Evolutionary conservation across 2,329 filamentous ascomycete genomes (phyloP).

Genomic region (Pseudogymnoascus sp.): DNA sequence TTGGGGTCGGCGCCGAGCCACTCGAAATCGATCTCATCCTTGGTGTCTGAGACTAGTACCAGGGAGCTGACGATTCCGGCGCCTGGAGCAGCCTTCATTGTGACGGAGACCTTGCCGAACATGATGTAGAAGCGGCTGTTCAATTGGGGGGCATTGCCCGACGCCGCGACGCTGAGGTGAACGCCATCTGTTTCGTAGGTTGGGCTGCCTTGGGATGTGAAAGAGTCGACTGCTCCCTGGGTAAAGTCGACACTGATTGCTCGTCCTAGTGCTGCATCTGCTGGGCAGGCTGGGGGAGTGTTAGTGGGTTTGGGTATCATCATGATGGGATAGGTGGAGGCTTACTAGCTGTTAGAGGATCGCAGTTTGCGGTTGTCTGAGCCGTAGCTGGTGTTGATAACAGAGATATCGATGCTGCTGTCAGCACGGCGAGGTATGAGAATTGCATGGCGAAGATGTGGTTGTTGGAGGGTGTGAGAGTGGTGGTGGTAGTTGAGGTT

Average conservation of each 20-base stretch:
- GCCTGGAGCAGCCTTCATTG: slow-evolving; percentile 77
- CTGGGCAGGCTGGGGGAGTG: slow-evolving; percentile 47
- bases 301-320: slow-evolving; percentile 13
- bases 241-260: slow-evolving; percentile 80
- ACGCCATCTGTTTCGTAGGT: slow-evolving; percentile 72
- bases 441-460: background rate
- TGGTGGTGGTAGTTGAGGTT: background rate
- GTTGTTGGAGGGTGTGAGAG: background rate
- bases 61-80: slow-evolving; percentile 88
- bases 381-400: background rate
- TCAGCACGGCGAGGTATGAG: background rate
- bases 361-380: background rate
- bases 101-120: slow-evolving; percentile 87
- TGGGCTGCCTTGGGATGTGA: slow-evolving; percentile 58
- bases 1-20: slow-evolving; percentile 73
- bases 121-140: slow-evolving; percentile 96
- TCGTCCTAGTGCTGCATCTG: slow-evolving; percentile 73
- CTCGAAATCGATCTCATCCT: slow-evolving; percentile 97
- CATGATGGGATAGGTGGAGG: background rate
- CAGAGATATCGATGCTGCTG: background rate
- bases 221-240: slow-evolving; percentile 67
- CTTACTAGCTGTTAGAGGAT: background rate
- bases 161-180: slow-evolving; percentile 66
- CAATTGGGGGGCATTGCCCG: slow-evolving; percentile 79
- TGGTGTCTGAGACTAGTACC: slow-evolving; percentile 79